Conservation (phyloP, 495 filamentous ascomycete species). For the Sphaerosporella brunnea region DNA sequence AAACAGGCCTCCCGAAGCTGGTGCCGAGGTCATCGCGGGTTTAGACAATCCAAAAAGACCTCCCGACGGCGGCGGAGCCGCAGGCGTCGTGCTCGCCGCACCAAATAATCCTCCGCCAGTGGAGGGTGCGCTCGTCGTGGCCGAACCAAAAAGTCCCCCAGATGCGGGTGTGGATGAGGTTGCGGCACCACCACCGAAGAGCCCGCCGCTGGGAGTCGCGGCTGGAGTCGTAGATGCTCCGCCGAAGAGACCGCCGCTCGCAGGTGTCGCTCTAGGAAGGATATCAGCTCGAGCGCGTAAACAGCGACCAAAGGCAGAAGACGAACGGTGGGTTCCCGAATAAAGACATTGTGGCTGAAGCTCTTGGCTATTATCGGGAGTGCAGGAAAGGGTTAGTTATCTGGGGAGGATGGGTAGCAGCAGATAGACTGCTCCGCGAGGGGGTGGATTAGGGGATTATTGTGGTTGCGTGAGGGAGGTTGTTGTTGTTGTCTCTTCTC, state of each 20-base stretch:
- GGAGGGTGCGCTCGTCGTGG: constrained; percentile 2
- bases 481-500: too few relatives aligned
- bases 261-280: not conserved
- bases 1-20: constrained; percentile 14
- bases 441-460: too few relatives aligned
- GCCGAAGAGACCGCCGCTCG: not conserved
- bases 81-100: constrained; percentile 8
- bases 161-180: not conserved
- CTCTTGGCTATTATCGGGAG: too few relatives aligned
- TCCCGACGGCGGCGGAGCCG: constrained; percentile 5
- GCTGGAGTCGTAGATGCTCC: not conserved
- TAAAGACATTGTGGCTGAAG: constrained; percentile 23
- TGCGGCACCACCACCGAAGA: constrained; percentile 5
- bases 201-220: constrained; percentile 5
- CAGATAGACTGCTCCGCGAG: too few relatives aligned
- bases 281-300: too few relatives aligned
- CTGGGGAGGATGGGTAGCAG: too few relatives aligned
- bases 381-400: too few relatives aligned
- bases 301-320: too few relatives aligned
- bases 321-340: constrained; percentile 13
- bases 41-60: constrained; percentile 11
- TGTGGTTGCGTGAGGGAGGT: too few relatives aligned
- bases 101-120: constrained; percentile 9
- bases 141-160: constrained; percentile 14
- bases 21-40: constrained; percentile 11